Percentiles rank a stretch among this genome's conserved stretches.
Conservation (phyloP, 805 yeast species). For the Diddensiella transvaalensis region DNA sequence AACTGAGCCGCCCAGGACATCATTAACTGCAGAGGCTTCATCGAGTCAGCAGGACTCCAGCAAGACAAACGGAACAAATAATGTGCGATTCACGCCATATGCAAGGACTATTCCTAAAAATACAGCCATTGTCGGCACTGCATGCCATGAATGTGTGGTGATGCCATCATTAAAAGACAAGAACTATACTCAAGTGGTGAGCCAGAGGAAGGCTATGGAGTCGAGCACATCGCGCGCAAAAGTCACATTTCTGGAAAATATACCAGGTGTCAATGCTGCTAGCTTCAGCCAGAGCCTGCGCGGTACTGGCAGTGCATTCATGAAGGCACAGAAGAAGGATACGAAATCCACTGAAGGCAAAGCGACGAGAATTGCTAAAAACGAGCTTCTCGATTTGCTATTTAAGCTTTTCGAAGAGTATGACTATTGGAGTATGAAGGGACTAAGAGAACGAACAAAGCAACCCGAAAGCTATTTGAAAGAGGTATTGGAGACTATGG, state of each 20-base stretch:
- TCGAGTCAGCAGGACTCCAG: no score
- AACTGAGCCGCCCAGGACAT: neutral
- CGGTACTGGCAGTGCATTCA: slow-evolving; percentile 62
- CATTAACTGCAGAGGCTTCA: neutral
- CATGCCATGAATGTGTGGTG: slow-evolving; percentile 88
- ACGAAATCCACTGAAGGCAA: slow-evolving; percentile 60
- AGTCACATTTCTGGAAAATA: slow-evolving; percentile 68
- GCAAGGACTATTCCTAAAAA: slow-evolving; percentile 86
- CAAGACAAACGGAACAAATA: slow-evolving; percentile 3
- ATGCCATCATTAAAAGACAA: slow-evolving; percentile 73
- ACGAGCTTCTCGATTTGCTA: slow-evolving; percentile 80
- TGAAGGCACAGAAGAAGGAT: slow-evolving; percentile 39
- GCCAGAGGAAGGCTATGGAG: slow-evolving; percentile 48
- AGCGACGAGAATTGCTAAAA: slow-evolving; percentile 91
- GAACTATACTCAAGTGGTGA: slow-evolving; percentile 62
- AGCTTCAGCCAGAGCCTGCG: slow-evolving; percentile 81
- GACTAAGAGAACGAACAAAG: slow-evolving; percentile 85
- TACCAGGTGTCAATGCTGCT: slow-evolving; percentile 84
- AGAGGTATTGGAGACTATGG: slow-evolving; percentile 87
- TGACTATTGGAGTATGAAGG: slow-evolving; percentile 95
- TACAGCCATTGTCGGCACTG: slow-evolving; percentile 80
- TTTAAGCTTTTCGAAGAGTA: slow-evolving; percentile 90
- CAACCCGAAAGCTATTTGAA: slow-evolving; percentile 91
- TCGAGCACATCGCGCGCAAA: slow-evolving; percentile 48
- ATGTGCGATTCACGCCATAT: slow-evolving; percentile 60